Percentiles rank a stretch among this genome's conserved stretches.
phyloP scores from a whole-genome alignment of 352 stramenopile species.

The Globisporangium apiculatum region DNA sequence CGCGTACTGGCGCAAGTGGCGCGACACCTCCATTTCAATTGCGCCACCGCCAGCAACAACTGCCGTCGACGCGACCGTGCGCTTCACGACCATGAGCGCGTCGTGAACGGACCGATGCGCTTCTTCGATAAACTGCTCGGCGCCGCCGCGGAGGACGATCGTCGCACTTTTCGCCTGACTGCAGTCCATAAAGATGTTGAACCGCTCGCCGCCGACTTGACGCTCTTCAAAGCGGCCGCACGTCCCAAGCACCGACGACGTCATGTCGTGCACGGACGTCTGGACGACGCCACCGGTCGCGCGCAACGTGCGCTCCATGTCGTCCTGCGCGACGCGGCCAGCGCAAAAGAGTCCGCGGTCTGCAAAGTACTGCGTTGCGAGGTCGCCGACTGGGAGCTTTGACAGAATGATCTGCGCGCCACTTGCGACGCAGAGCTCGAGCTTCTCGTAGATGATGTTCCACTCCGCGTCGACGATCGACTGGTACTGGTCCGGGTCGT shows the following conservation, averaged over 20 bases:
- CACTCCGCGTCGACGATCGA: conserved; percentile 99
- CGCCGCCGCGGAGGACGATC: conserved; percentile 96
- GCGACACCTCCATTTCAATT: conserved; percentile 92
- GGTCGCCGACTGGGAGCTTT: conserved; percentile 93
- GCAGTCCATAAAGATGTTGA: conserved; percentile 99
- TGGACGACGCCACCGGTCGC: conserved; percentile 94
- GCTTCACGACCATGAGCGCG: conserved; percentile 98
- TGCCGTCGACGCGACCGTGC: conserved; percentile 86
- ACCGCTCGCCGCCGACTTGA: conserved; percentile 96
- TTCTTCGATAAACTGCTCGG: conserved; percentile 98
- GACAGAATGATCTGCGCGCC: conserved; percentile 98
- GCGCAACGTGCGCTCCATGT: conserved; percentile 95
- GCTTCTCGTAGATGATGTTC: conserved; percentile 99
- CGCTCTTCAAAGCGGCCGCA: conserved; percentile 97
- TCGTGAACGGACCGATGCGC: conserved; percentile 97
- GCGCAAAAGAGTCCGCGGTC: conserved; percentile 97
- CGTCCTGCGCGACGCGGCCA: conserved; percentile 93
- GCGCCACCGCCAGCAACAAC: conserved; percentile 91
- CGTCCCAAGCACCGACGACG: conserved; percentile 86
- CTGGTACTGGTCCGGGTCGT: conserved; percentile 97
- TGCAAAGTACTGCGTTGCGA: conserved; percentile 99
- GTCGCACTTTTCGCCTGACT: conserved; percentile 92
- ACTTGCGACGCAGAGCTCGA: conserved; percentile 86
- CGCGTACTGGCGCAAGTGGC: conserved; percentile 87
- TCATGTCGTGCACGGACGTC: conserved; percentile 92